phyloP scores from a whole-genome alignment of 768 basidiomycete genomes.

The Lactifluus echinatus region DNA sequence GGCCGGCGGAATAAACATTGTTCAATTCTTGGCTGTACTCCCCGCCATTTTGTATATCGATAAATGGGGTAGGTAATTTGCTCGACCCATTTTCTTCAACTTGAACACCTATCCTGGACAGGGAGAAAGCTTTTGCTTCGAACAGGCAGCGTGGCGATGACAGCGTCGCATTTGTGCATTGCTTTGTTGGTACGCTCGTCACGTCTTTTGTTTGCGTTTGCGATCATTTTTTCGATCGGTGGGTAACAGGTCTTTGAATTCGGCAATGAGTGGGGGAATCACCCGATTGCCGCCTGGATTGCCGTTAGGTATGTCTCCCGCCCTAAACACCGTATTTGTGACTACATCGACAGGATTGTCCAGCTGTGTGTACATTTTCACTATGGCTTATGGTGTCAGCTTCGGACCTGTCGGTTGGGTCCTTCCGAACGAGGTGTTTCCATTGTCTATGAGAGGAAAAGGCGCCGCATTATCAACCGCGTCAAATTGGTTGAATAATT shows the following conservation, averaged over 20 bases:
- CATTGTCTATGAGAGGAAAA: constrained; percentile 67
- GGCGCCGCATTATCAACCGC: constrained; percentile 80
- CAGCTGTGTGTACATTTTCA: constrained; percentile 60
- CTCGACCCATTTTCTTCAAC: neutral
- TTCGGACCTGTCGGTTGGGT: constrained; percentile 82
- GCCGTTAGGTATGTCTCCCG: constrained; percentile 50
- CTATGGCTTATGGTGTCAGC: constrained; percentile 66
- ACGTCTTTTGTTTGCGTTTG: neutral
- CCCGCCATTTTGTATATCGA: constrained; percentile 71
- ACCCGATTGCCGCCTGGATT: constrained; percentile 53
- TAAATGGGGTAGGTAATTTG: constrained; percentile 34
- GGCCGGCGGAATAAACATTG: constrained; percentile 69
- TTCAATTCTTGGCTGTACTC: constrained; percentile 67
- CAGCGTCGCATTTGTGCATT: constrained; percentile 53
- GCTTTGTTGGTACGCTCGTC: constrained; percentile 44
- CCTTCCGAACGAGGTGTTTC: constrained; percentile 76
- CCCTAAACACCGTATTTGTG: neutral
- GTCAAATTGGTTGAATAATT: constrained; percentile 84
- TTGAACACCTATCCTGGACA: constrained; percentile 18
- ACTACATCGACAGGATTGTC: neutral
- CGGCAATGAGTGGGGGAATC: constrained; percentile 47
- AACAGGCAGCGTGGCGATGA: constrained; percentile 59
- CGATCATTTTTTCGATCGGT: neutral
- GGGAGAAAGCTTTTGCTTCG: constrained; percentile 60
- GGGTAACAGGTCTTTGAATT: constrained; percentile 37